Conservation (phyloP, 306 rosid species). For the Sophora flavescens region DNA sequence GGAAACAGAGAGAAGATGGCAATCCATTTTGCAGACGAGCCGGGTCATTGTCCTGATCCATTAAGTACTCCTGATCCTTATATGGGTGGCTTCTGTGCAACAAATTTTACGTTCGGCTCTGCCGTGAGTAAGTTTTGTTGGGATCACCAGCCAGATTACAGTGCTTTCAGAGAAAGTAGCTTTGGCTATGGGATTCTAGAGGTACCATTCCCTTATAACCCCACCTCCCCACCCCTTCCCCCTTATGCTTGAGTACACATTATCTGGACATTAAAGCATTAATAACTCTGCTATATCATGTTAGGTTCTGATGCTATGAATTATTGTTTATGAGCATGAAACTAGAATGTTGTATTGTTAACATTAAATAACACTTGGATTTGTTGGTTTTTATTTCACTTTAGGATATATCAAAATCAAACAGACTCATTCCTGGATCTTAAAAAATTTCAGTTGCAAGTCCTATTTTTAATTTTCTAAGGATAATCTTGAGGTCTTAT, state of each 20-base stretch:
- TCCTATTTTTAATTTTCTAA: constrained; percentile 5
- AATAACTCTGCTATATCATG: constrained; percentile 23
- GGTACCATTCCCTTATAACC: constrained; percentile 52
- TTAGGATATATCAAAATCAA: neutral
- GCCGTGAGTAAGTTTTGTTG: constrained; percentile 75
- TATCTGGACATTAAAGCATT: constrained; percentile 18
- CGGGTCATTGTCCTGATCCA: constrained; percentile 74
- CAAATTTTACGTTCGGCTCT: constrained; percentile 69
- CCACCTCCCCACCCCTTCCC: neutral
- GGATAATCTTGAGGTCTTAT: neutral
- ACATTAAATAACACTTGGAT: neutral
- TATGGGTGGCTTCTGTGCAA: constrained; percentile 72
- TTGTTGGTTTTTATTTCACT: neutral
- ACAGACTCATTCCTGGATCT: constrained; percentile 6
- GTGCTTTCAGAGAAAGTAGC: constrained; percentile 82
- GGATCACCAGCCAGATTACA: constrained; percentile 78
- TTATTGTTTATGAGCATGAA: neutral
- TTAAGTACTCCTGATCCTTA: constrained; percentile 53
- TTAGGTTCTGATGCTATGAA: constrained; percentile 25
- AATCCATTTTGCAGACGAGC: constrained; percentile 61
- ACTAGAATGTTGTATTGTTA: constrained; percentile 15
- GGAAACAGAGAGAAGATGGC: constrained; percentile 94
- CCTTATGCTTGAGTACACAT: neutral
- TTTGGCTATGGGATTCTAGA: constrained; percentile 84
- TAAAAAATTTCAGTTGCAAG: neutral